Percentiles rank a stretch among this genome's conserved stretches.
Evolutionary conservation across 495 filamentous ascomycete genomes (phyloP).

Genomic region (Corynascus novoguineensis): DNA sequence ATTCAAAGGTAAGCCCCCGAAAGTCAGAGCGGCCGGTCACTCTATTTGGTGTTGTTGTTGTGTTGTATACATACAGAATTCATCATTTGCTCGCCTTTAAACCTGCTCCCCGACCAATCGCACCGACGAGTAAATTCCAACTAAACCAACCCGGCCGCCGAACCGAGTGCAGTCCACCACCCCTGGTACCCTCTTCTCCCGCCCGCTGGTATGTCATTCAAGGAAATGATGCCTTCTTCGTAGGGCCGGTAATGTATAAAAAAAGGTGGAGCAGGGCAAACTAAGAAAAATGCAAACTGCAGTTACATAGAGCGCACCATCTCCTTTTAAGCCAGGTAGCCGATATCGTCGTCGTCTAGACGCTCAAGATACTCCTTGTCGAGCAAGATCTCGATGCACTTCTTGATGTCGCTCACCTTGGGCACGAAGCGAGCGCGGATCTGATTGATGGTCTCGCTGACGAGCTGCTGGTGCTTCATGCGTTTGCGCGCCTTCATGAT

Average conservation of each 20-base stretch:
- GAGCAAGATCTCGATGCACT: constrained; percentile 96
- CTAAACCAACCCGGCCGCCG: not conserved
- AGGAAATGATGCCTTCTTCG: not conserved
- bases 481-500: constrained; percentile 99
- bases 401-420: constrained; percentile 94
- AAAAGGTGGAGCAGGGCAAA: not conserved
- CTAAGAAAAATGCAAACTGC: not conserved
- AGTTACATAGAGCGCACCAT: not conserved
- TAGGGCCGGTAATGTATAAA: too few relatives aligned
- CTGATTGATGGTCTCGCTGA: constrained; percentile 90
- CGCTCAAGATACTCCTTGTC: constrained; percentile 99
- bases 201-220: not conserved
- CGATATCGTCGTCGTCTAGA: constrained; percentile 86
- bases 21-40: not conserved
- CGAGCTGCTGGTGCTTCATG: constrained; percentile 92
- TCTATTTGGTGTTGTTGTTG: not conserved
- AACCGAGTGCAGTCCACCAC: not conserved
- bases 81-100: not conserved
- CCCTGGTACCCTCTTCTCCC: not conserved
- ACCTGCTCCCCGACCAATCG: not conserved
- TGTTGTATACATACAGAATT: constrained; percentile 3
- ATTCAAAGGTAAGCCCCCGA: not conserved
- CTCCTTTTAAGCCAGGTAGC: constrained; percentile 70
- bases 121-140: not conserved
- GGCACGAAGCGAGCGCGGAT: constrained; percentile 92